Evolutionary conservation across 2,329 filamentous ascomycete species (phyloP), one percentile per base, ranked within the genome.

Genomic region (Calonectria montana): DNA sequence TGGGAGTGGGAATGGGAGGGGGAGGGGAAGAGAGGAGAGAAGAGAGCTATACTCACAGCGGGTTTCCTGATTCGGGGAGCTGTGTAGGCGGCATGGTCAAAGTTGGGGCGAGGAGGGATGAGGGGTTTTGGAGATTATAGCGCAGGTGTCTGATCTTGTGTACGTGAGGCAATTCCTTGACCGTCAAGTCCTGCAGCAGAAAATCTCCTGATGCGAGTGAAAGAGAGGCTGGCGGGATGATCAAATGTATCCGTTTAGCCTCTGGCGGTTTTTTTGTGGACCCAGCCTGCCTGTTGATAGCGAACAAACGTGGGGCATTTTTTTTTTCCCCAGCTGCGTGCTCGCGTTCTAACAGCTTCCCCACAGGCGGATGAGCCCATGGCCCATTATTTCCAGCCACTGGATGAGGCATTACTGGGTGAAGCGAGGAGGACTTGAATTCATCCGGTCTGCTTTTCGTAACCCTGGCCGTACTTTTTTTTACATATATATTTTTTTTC

Each of bases 11-110:
- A 64, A 16, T n/a, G 35, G 23, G 41, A 45, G 16, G 45, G 45
- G 29, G 31, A 31, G 41, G 41, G 13, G 31, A 3, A 13, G 61
- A 43, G 39, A 29, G 25, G 27, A 13, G 37, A 48, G 12, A 13
- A 65, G 50, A 18, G 43, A 18, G n/a, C 18, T 47, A 25, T 23
- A 84, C 86, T 79, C 82, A 87, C 86, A 87, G 81, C 48, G 86
- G 86, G 71, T 87, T 87, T 43, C 86, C 86, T 37, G 85, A 87
- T 71, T 83, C 84, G 64, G 86, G 86, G 31, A 87, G 82, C 75
- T 86, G 79, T 15, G 86, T 87, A 13, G 86, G 85, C 75, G 86
- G 79, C 86, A 87, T 87, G 48, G 65, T 61, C 31, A 65, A 43
- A 18, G 55, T 27, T 63, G 55, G 23, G 55, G 31, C 25, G 57